Conservation (phyloP, 2,329 filamentous ascomycete genomes). For the Torrubiellomyces zombiae region DNA sequence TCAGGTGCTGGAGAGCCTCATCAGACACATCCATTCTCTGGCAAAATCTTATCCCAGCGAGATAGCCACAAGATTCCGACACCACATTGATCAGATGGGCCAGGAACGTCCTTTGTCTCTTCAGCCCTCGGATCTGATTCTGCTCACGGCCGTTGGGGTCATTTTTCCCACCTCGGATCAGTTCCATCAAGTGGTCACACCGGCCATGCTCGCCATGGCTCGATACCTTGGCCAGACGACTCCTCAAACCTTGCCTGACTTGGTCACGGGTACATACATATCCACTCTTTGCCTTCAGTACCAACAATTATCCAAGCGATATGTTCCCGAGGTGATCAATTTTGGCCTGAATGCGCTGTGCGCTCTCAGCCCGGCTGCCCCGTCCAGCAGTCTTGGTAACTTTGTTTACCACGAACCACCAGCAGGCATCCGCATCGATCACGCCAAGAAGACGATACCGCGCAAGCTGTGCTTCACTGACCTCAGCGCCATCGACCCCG, state of each 20-base stretch:
- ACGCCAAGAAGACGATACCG: too few species aligned
- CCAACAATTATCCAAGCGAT: conserved; percentile 68
- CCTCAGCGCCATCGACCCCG: too few species aligned
- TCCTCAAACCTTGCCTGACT: conserved; percentile 46
- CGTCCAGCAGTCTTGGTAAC: conserved; percentile 27
- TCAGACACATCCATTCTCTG: conserved; percentile 84
- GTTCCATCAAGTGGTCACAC: conserved; percentile 89
- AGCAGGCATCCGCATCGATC: conserved; percentile 29
- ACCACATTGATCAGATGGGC: conserved; percentile 46
- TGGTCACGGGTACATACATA: conserved; percentile 62
- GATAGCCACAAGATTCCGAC: conserved; percentile 61
- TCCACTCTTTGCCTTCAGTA: conserved; percentile 67
- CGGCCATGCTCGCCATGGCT: conserved; percentile 69
- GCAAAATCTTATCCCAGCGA: conserved; percentile 70
- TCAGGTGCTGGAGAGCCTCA: conserved; percentile 56
- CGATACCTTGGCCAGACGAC: conserved; percentile 69
- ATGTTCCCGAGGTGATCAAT: conserved; percentile 75
- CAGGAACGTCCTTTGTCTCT: conserved; percentile 31
- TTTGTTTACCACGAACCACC: conserved; percentile 47
- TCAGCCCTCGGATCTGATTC: conserved; percentile 54
- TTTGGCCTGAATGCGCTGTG: conserved; percentile 62
- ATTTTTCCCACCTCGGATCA: conserved; percentile 94
- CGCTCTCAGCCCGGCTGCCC: conserved; percentile 42
- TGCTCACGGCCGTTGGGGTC: conserved; percentile 68
- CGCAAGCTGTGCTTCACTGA: too few species aligned